Conservation (phyloP, 2,329 filamentous ascomycete species). For the Dothideomycetes sp. region DNA sequence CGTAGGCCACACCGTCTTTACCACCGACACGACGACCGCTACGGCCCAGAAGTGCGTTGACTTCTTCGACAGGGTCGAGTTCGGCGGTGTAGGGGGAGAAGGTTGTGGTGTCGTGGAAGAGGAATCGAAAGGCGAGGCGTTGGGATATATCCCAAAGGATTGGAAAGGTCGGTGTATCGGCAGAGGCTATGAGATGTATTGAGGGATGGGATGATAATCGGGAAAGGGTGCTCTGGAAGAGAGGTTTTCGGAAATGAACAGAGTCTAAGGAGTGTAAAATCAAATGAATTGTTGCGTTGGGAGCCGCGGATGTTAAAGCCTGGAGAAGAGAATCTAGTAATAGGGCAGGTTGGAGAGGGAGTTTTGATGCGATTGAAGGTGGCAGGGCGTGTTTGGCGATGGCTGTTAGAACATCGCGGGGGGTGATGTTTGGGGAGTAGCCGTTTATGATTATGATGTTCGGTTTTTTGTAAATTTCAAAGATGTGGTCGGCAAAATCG, state of each 20-base stretch:
- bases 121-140: slow-evolving; percentile 73
- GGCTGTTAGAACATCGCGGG: slow-evolving; percentile 61
- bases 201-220: slow-evolving; percentile 64
- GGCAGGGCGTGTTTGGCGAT: slow-evolving; percentile 55
- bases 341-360: slow-evolving; percentile 56
- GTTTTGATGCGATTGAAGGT: slow-evolving; percentile 36
- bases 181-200: slow-evolving; percentile 67
- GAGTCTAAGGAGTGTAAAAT: slow-evolving; percentile 80
- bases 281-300: slow-evolving; percentile 27
- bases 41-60: slow-evolving; percentile 76
- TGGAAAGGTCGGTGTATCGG: slow-evolving; percentile 79
- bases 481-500: slow-evolving; percentile 63
- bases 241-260: slow-evolving; percentile 59
- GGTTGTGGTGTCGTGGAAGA: slow-evolving; percentile 91
- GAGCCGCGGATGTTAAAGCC: slow-evolving; percentile 45
- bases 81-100: slow-evolving; percentile 67
- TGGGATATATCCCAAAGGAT: slow-evolving; percentile 82
- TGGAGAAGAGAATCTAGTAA: slow-evolving; percentile 59
- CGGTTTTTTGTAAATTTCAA: slow-evolving; percentile 37
- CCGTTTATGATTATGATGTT: slow-evolving; percentile 81
- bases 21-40: slow-evolving; percentile 73
- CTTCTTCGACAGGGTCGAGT: slow-evolving; percentile 78
- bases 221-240: slow-evolving; percentile 63
- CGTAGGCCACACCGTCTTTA: slow-evolving; percentile 84
- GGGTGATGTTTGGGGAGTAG: slow-evolving; percentile 57